phyloP scores from a whole-genome alignment of 192 early-diverging fungal genomes.

The Gryganskiella cystojenkinii region DNA sequence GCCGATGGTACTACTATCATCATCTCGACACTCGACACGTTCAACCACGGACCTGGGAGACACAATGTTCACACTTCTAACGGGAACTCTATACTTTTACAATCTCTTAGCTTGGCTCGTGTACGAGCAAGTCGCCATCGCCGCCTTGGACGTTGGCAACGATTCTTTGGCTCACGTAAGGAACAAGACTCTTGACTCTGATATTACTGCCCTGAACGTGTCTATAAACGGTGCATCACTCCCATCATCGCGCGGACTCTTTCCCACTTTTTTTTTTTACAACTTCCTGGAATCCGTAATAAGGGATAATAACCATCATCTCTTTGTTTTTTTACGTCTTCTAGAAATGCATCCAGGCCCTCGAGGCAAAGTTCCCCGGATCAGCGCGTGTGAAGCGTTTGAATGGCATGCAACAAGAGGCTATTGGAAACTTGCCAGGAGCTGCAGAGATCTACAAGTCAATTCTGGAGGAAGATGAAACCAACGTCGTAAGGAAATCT shows the following conservation, averaged over 20 bases:
- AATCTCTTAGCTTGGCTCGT: constrained; percentile 69
- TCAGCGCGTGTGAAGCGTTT: constrained; percentile 81
- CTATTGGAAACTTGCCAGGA: constrained; percentile 72
- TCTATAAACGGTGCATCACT: no score
- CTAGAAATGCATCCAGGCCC: constrained; percentile 66
- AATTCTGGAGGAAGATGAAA: constrained; percentile 81
- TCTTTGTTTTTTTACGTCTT: not conserved
- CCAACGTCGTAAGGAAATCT: constrained; percentile 68
- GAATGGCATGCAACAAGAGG: constrained; percentile 83
- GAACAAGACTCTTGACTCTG: not conserved
- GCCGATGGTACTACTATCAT: constrained; percentile 51
- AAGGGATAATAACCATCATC: not conserved
- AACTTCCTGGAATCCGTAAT: not conserved
- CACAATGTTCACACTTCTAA: constrained; percentile 5
- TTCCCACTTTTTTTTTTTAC: no score
- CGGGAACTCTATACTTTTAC: not conserved
- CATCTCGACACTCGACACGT: not conserved
- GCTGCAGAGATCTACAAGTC: constrained; percentile 78
- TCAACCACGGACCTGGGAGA: no score
- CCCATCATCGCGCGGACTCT: no score
- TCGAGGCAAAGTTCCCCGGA: constrained; percentile 72
- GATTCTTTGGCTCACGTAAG: constrained; percentile 68
- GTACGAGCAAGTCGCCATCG: constrained; percentile 85
- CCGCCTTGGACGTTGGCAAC: constrained; percentile 84
- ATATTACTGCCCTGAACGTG: no score